Evolutionary conservation across 2,329 filamentous ascomycete genomes (phyloP).

Genomic region (Fusarium floridanum): DNA sequence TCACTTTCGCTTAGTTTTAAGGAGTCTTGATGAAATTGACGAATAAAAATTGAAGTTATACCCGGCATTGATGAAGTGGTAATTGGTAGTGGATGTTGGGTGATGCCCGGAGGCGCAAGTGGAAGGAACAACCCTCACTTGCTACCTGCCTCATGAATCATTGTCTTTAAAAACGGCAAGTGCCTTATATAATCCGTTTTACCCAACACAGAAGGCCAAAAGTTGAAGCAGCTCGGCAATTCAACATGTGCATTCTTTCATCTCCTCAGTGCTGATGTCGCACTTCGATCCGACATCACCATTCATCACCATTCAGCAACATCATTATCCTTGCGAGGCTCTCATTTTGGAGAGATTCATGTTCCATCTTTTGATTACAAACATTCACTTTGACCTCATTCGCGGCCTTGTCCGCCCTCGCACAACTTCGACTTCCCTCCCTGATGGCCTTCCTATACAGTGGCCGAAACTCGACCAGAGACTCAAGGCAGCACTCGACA

Average conservation of each 20-base stretch:
- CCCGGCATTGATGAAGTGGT: neutral
- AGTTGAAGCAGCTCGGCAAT: neutral
- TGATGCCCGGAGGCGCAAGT: neutral
- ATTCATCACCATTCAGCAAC: neutral
- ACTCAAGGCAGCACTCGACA: neutral
- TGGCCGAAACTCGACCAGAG: neutral
- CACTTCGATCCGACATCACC: neutral
- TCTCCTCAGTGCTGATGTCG: neutral
- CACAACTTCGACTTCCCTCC: neutral
- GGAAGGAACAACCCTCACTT: neutral
- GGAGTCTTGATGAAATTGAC: constrained; percentile 10
- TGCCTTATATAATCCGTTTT: neutral
- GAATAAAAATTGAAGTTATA: constrained; percentile 8
- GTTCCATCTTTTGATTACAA: neutral
- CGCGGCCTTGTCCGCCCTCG: too few species aligned
- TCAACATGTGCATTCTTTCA: neutral
- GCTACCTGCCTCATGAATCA: neutral
- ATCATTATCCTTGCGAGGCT: neutral
- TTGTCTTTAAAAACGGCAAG: neutral
- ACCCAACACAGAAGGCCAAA: neutral
- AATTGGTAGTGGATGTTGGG: too few species aligned
- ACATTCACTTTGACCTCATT: neutral
- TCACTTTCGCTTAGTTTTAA: constrained; percentile 49
- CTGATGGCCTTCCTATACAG: neutral
- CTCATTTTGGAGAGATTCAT: neutral